Evolutionary conservation across 441 rosid genomes (phyloP).

Genomic region (Dalechampia spathulata): DNA sequence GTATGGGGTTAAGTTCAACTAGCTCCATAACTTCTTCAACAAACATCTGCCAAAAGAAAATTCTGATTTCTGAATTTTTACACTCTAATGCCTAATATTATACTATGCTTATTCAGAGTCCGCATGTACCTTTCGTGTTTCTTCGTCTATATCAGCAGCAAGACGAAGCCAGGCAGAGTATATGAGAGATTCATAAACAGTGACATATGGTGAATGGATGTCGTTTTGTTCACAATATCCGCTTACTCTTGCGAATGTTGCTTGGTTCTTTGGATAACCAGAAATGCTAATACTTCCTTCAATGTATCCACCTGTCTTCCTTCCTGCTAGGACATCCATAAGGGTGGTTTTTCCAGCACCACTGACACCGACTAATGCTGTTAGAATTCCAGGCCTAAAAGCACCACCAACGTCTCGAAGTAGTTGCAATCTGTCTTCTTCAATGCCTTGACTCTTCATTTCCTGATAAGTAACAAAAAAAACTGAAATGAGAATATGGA

Average conservation of each 20-base stretch:
- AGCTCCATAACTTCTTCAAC: slow-evolving; percentile 68
- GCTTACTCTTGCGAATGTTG: slow-evolving; percentile 58
- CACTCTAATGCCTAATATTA: too few species aligned
- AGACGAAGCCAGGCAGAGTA: slow-evolving; percentile 80
- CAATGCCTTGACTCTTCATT: slow-evolving; percentile 52
- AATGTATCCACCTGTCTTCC: slow-evolving; percentile 59
- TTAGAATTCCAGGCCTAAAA: slow-evolving; percentile 61
- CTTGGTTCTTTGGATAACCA: slow-evolving; percentile 68
- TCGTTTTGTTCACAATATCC: slow-evolving; percentile 83
- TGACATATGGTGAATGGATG: slow-evolving; percentile 67
- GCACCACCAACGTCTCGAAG: slow-evolving; percentile 57
- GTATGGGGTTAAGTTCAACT: slow-evolving; percentile 49
- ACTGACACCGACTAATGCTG: slow-evolving; percentile 71
- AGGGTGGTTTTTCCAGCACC: slow-evolving; percentile 85
- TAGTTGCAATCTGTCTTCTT: slow-evolving; percentile 41
- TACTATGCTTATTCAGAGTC: too few species aligned
- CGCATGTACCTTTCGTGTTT: slow-evolving; percentile 50
- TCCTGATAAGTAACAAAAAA: slow-evolving; percentile 28
- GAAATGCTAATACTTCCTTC: slow-evolving; percentile 63
- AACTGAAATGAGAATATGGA: not conserved
- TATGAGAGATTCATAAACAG: slow-evolving; percentile 55
- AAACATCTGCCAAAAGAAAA: slow-evolving; percentile 42
- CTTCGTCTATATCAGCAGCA: slow-evolving; percentile 36
- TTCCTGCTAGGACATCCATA: slow-evolving; percentile 73
- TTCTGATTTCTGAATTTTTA: too few species aligned